Evolutionary conservation across 1,139 yeast genomes (phyloP), one percentile per base, ranked within the genome.

Genomic region (Scheffersomyces lignicola): DNA sequence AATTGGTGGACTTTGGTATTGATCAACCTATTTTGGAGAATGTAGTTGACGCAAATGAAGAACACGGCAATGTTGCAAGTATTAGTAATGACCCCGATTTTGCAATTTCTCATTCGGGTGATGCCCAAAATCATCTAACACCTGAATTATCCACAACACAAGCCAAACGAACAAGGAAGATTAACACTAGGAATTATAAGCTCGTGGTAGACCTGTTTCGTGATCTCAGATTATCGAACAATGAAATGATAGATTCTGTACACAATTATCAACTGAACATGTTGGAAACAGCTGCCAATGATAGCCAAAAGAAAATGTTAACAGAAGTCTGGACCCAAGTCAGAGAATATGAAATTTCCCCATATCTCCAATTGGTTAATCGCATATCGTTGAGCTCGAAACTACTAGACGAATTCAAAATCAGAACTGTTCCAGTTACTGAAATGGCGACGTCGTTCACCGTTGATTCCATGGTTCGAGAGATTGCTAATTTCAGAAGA

Each of bases 331-430:
- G 14, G 16, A 22, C 23, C 14, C 17, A 8, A 20, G 23, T 23
- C 12, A 24, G 28, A 15, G 29, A 25, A 7, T 2, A 24, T 24
- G 25, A 27, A 18, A 21, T 37, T 22, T 41, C 45, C 2, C 38
- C 37, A 8, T 44, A 41, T 12, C 15, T 42, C 9, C 41, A 39
- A 25, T 36, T 41, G 11, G 36, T 32, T 13, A 31, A 36, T 23
- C 27, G 25, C 22, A 35, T 24, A 31, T 25, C 32, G 11, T 18
- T 30, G 23, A 34, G n/a, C 18, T 16, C 7, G n/a, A 25, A 13
- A 8, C 18, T 11, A 36, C 26, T 11, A 1, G 12, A 6, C 15
- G 25, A 21, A 20, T 31, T n/a, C 8, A 20, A 9, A 10, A 5
- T 15, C 14, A 20, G 22, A 7, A 34, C 33, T 16, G 32, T 40